Conservation (phyloP, 306 rosid species). For the Vigna radiata region DNA sequence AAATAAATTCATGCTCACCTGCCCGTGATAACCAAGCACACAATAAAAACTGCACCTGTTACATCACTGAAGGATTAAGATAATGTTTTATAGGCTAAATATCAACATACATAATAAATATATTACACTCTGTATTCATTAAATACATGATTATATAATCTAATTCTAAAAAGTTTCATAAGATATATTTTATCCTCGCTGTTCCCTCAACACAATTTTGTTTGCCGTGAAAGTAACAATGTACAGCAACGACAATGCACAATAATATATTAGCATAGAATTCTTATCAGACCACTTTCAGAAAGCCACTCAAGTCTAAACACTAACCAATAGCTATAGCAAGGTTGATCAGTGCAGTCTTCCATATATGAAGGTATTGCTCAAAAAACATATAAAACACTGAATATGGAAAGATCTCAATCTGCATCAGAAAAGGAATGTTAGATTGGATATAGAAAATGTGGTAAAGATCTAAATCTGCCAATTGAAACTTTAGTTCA, state of each 20-base stretch:
- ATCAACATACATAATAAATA: slow-evolving; percentile 26
- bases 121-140: slow-evolving; percentile 14
- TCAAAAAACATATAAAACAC: slow-evolving; percentile 97
- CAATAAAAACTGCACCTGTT: slow-evolving; percentile 98
- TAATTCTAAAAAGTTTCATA: slow-evolving; percentile 14
- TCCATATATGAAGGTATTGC: slow-evolving; percentile 99
- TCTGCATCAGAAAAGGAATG: slow-evolving; percentile 67
- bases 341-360: slow-evolving; percentile 89
- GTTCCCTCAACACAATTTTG: slow-evolving; percentile 1
- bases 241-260: not conserved
- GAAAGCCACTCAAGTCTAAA: slow-evolving; percentile 28
- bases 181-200: slow-evolving; percentile 13
- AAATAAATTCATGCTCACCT: slow-evolving; percentile 64
- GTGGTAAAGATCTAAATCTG: not conserved
- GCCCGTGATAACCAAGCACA: slow-evolving; percentile 86
- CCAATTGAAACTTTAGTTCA: slow-evolving; percentile 11
- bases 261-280: slow-evolving; percentile 25
- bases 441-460: slow-evolving; percentile 43
- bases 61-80: slow-evolving; percentile 49
- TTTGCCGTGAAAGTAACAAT: slow-evolving; percentile 16
- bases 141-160: slow-evolving; percentile 21
- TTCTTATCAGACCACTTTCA: slow-evolving; percentile 20
- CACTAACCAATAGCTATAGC: slow-evolving; percentile 96
- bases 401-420: slow-evolving; percentile 96
- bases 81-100: slow-evolving; percentile 36